Conservation (phyloP, 257 asterid species). For the Henckelia pumila region DNA sequence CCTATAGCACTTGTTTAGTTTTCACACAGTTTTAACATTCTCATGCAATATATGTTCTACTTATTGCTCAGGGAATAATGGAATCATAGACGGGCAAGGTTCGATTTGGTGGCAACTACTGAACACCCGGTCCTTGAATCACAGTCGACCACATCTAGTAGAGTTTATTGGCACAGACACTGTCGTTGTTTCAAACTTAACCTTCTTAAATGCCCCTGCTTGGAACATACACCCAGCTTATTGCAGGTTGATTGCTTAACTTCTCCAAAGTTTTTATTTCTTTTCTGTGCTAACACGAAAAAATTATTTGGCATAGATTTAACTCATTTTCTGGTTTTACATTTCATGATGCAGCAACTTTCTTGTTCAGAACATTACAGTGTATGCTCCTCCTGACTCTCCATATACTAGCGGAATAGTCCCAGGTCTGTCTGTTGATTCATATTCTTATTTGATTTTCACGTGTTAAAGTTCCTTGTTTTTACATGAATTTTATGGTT, state of each 20-base stretch:
- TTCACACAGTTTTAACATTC: background rate
- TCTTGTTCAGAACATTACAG: slow-evolving; percentile 83
- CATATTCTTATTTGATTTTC: background rate
- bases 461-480: background rate
- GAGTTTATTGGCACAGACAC: slow-evolving; percentile 62
- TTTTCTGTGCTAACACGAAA: background rate
- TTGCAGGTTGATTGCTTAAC: slow-evolving; percentile 70
- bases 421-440: slow-evolving; percentile 61
- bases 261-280: background rate
- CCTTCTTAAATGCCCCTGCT: slow-evolving; percentile 86
- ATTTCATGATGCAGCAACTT: slow-evolving; percentile 61
- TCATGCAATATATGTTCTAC: background rate
- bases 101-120: slow-evolving; percentile 87
- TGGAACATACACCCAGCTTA: slow-evolving; percentile 84
- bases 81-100: slow-evolving; percentile 96
- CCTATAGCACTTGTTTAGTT: background rate
- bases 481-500: slow-evolving; percentile 1
- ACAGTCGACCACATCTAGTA: slow-evolving; percentile 87
- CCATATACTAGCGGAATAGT: slow-evolving; percentile 83
- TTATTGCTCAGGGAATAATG: slow-evolving; percentile 68
- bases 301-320: background rate
- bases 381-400: slow-evolving; percentile 72
- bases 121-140: slow-evolving; percentile 55
- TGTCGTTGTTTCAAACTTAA: slow-evolving; percentile 81
- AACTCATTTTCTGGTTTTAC: background rate